Evolutionary conservation across 371 early-diverging fungal genomes (phyloP).

Genomic region (Lichtheimia hyalospora): DNA sequence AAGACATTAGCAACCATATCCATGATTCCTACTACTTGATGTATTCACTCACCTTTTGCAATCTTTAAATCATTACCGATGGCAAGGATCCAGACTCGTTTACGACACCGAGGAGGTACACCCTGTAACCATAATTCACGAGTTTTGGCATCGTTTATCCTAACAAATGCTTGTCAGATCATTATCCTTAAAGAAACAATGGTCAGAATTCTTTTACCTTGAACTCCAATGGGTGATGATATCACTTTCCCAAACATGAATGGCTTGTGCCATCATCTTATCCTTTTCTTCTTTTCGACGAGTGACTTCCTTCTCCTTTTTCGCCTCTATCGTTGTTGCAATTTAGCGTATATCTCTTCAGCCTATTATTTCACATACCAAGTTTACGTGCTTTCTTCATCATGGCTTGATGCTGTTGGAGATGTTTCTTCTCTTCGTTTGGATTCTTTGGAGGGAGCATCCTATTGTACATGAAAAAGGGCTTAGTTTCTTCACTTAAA

Average conservation of each 20-base stretch:
- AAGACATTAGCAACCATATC: not conserved
- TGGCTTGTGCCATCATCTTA: conserved; percentile 22
- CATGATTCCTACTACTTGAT: not conserved
- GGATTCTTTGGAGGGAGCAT: conserved; percentile 53
- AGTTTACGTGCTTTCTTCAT: conserved; percentile 49
- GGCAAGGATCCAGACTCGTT: conserved; percentile 39
- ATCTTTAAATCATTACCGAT: conserved; percentile 43
- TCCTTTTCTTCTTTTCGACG: conserved; percentile 22
- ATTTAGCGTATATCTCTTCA: not conserved
- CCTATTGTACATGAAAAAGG: conserved; percentile 10
- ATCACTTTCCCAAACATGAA: conserved; percentile 42
- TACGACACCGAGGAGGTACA: conserved; percentile 48
- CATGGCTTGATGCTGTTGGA: conserved; percentile 49
- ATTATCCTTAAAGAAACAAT: no score
- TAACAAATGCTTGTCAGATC: conserved; percentile 1
- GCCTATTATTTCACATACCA: conserved; percentile 4
- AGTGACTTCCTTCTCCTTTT: conserved; percentile 25
- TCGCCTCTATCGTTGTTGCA: conserved; percentile 26
- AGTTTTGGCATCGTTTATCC: conserved; percentile 32
- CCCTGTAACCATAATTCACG: conserved; percentile 44
- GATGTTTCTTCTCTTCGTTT: conserved; percentile 48
- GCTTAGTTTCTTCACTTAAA: no score
- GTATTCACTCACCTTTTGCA: conserved; percentile 21
- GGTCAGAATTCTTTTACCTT: conserved; percentile 13
- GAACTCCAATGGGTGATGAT: conserved; percentile 46